Evolutionary conservation across 768 basidiomycete genomes (phyloP), one percentile per base, ranked within the genome.

Genomic region (Leccinum imitatum): DNA sequence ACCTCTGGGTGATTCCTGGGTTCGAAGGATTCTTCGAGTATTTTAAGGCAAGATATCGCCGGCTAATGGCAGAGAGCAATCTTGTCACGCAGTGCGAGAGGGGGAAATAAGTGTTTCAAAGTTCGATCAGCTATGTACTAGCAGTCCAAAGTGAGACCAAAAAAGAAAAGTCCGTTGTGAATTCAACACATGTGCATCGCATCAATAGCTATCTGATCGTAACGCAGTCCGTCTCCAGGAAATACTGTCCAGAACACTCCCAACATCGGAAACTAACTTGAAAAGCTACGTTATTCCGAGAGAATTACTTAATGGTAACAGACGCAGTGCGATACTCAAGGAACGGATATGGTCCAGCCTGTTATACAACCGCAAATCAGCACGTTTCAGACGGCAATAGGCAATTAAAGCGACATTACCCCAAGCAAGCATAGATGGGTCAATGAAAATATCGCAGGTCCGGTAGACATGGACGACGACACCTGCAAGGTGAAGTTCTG

Each of bases 351-450:
- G 69, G 65, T 19, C 25, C 72, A 33, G n/a, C 69, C 71, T 72
- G 52, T 41, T n/a, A n/a, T n/a, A 41, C n/a, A 41, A n/a, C n/a
- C 9, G n/a, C 15, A 41, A 3, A n/a, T 41, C 9, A 63, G 55
- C 41, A 4, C 39, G 14, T 15, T 14, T 14, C 46, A 9, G 13
- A 41, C 23, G 15, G 11, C 2, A 41, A 27, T 3, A 14, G 3
- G 3, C 6, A 23, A 23, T 21, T 25, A 41, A 21, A 41, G 21
- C 68, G 14, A n/a, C n/a, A 10, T n/a, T 53, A 72, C 70, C 60
- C 72, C 72, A 31, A 74, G 56, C 59, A 74, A 59, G 59, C 73
- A 69, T 11, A 71, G 57, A 31, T 73, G 72, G 0, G 69, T 71
- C 60, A 73, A 56, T 8, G 71, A 71, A 51, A 74, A 71, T 41